Percentiles rank a stretch among this genome's conserved stretches.
phyloP scores from a whole-genome alignment of 345 rosid species.

The Euphorbia tirucalli region DNA sequence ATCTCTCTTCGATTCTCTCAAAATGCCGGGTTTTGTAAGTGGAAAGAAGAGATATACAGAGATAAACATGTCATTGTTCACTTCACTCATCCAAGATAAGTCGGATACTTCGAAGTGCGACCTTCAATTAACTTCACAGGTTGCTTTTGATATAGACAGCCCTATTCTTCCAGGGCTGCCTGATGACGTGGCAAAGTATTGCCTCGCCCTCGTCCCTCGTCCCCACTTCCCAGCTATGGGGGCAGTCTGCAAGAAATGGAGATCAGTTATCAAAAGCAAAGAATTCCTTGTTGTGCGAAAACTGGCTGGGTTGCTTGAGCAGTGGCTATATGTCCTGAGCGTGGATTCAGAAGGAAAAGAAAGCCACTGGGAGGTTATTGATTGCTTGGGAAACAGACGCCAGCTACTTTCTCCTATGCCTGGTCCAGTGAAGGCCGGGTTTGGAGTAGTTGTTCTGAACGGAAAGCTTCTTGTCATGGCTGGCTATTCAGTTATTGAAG shows the following conservation, averaged over 20 bases:
- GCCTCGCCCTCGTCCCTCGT: slow-evolving; percentile 87
- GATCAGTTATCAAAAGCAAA: slow-evolving; percentile 69
- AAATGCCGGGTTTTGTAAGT: slow-evolving; percentile 50
- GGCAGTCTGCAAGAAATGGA: slow-evolving; percentile 81
- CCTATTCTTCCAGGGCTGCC: slow-evolving; percentile 78
- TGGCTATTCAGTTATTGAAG: slow-evolving; percentile 52
- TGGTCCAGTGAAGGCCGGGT: slow-evolving; percentile 60
- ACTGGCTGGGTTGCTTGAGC: slow-evolving; percentile 70
- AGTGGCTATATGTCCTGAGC: slow-evolving; percentile 75
- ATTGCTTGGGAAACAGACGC: slow-evolving; percentile 53
- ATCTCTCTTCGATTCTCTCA: slow-evolving; percentile 16
- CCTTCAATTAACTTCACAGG: slow-evolving; percentile 30
- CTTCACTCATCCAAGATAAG: slow-evolving; percentile 20
- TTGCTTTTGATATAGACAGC: slow-evolving; percentile 32
- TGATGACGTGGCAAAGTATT: slow-evolving; percentile 80
- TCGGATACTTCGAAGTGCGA: slow-evolving; percentile 34
- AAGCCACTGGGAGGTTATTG: slow-evolving; percentile 85
- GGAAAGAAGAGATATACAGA: slow-evolving; percentile 45
- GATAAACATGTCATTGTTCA: slow-evolving; percentile 32
- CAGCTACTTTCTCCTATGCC: slow-evolving; percentile 76
- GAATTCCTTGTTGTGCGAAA: slow-evolving; percentile 69
- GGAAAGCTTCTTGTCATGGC: slow-evolving; percentile 83
- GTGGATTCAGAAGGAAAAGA: slow-evolving; percentile 59
- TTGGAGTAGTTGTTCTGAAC: slow-evolving; percentile 60
- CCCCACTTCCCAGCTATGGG: slow-evolving; percentile 65